A percentile compares a stretch with the other conserved stretches of the same genome.
These are phyloP conservation scores for Cladophialophora carrionii DNA, from an alignment of 2,329 filamentous ascomycete species.

Conservation along the genomic window DNA sequence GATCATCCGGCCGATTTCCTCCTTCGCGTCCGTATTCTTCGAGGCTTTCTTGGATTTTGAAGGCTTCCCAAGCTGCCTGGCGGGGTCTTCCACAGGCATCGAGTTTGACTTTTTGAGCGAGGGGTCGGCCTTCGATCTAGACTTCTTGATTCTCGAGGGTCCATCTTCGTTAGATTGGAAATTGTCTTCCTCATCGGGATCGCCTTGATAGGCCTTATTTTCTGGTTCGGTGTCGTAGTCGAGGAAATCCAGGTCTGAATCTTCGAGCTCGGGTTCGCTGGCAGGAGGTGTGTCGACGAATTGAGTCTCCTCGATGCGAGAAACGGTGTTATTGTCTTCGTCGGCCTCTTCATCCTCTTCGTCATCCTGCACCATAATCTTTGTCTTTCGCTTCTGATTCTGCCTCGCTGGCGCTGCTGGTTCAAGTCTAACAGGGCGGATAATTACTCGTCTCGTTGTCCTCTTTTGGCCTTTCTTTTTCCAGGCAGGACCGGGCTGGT, in stretches of 20 bases:
- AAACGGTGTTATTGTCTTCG: slow-evolving; percentile 8
- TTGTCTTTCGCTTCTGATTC: slow-evolving; percentile 39
- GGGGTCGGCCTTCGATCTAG: not conserved
- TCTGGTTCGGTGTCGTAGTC: slow-evolving; percentile 21
- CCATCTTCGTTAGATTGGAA: slow-evolving; percentile 9
- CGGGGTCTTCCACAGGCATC: not conserved
- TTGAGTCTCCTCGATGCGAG: slow-evolving; percentile 30
- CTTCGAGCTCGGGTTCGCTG: not conserved
- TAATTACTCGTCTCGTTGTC: slow-evolving; percentile 50
- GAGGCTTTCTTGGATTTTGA: slow-evolving; percentile 14
- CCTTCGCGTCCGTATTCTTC: not conserved
- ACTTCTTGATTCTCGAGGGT: slow-evolving; percentile 9
- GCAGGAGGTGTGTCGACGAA: not conserved
- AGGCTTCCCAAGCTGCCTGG: slow-evolving; percentile 12
- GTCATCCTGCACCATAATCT: slow-evolving; percentile 34
- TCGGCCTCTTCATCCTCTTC: slow-evolving; percentile 32
- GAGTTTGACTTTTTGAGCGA: not conserved
- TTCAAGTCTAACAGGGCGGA: slow-evolving; percentile 46
- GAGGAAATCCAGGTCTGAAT: slow-evolving; percentile 21
- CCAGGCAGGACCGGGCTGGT: slow-evolving; percentile 37
- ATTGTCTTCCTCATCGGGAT: slow-evolving; percentile 17
- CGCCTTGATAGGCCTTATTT: not conserved
- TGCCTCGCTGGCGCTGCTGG: slow-evolving; percentile 28
- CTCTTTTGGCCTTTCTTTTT: slow-evolving; percentile 57
- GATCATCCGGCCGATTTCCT: slow-evolving; percentile 43